Evolutionary conservation across 805 yeast genomes (phyloP).

Genomic region (Ascoidea rubescens): DNA sequence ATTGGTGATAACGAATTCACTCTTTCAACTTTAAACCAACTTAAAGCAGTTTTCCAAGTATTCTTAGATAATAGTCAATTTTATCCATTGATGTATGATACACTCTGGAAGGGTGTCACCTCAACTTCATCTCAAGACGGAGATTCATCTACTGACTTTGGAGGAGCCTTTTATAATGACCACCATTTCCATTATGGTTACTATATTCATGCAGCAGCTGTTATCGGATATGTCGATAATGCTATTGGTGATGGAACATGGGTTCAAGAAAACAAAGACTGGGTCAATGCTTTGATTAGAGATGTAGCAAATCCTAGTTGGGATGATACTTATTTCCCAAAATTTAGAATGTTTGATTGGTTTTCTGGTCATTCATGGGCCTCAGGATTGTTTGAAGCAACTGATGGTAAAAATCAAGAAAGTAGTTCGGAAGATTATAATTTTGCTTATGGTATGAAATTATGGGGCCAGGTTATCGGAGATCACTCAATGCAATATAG

Average conservation of each 20-base stretch:
- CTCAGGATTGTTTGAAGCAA: conserved; percentile 52
- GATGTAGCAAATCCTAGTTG: conserved; percentile 51
- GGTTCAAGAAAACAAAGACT: conserved; percentile 33
- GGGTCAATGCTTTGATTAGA: conserved; percentile 46
- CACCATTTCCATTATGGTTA: conserved; percentile 72
- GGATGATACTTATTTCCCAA: conserved; percentile 47
- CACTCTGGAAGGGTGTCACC: conserved; percentile 63
- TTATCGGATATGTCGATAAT: conserved; percentile 41
- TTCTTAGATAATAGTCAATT: conserved; percentile 59
- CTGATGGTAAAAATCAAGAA: conserved; percentile 70
- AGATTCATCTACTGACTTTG: conserved; percentile 47
- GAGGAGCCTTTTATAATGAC: conserved; percentile 58
- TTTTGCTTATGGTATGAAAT: conserved; percentile 51
- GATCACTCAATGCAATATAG: conserved; percentile 38
- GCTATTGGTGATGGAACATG: conserved; percentile 31
- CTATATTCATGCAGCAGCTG: conserved; percentile 58
- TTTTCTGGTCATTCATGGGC: conserved; percentile 73
- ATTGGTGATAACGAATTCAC: conserved; percentile 43
- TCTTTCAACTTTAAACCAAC: conserved; percentile 31
- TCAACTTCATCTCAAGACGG: conserved; percentile 47
- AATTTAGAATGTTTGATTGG: conserved; percentile 60
- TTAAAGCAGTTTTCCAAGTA: conserved; percentile 55
- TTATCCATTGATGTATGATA: conserved; percentile 67
- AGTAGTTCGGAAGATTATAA: conserved; percentile 66
- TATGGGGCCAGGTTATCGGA: conserved; percentile 45